Percentiles rank a stretch among this genome's conserved stretches.
Evolutionary conservation across 1,284 basidiomycete species (phyloP).

Genomic region (Nidula niveotomentosa): DNA sequence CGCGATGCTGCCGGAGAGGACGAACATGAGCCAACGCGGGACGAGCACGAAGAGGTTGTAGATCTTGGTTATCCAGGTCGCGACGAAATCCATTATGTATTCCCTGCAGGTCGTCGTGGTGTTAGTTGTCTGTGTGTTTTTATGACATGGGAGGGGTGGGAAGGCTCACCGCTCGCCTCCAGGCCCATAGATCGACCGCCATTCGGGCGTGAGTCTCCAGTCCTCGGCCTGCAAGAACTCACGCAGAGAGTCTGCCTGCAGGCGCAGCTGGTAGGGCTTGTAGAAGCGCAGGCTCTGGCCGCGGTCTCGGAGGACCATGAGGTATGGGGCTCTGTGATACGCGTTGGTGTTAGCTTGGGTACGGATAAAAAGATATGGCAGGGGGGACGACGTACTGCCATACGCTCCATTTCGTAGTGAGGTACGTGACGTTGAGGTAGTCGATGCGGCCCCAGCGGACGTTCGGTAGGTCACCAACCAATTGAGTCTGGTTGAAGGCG

Average conservation of each 20-base stretch:
- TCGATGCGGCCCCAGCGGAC: conserved; percentile 79
- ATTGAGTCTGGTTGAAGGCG: conserved; percentile 60
- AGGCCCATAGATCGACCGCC: conserved; percentile 63
- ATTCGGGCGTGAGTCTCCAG: conserved; percentile 59
- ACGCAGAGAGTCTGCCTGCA: conserved; percentile 57
- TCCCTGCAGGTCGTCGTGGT: conserved; percentile 43
- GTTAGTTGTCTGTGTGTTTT: conserved; percentile 1
- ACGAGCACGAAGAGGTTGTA: conserved; percentile 51
- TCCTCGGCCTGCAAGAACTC: conserved; percentile 61
- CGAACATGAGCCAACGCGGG: conserved; percentile 60
- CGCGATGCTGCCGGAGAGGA: conserved; percentile 56
- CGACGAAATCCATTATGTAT: conserved; percentile 63
- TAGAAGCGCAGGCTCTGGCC: conserved; percentile 77
- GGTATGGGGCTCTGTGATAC: conserved; percentile 58
- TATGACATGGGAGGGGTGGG: conserved; percentile 3
- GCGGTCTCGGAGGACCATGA: conserved; percentile 65
- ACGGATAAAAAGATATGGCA: too few relatives aligned
- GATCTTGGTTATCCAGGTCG: conserved; percentile 41
- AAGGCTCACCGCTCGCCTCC: conserved; percentile 66
- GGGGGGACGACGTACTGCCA: conserved; percentile 86
- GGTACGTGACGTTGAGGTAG: conserved; percentile 74
- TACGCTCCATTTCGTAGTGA: conserved; percentile 79
- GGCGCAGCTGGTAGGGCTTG: conserved; percentile 56
- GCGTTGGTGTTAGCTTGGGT: too few relatives aligned
- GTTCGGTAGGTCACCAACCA: conserved; percentile 63